These are phyloP conservation scores for Boechera retrofracta DNA, from an alignment of 345 rosid genomes.

Conservation along the genomic window DNA sequence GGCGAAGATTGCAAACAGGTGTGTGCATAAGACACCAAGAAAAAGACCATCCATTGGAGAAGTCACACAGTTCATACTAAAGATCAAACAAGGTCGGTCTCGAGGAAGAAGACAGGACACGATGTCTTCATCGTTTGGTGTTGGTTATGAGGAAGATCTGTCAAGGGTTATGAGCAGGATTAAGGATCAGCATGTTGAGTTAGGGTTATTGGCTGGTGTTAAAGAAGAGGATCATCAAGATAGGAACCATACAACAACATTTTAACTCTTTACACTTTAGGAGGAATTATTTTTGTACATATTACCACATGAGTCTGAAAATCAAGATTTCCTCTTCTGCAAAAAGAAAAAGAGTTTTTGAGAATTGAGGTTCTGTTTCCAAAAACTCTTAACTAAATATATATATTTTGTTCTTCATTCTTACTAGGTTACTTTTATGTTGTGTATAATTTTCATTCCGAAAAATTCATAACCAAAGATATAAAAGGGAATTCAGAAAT, in stretches of 20 bases:
- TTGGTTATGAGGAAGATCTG: constrained; percentile 42
- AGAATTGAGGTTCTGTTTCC: not conserved
- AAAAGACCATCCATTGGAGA: constrained; percentile 84
- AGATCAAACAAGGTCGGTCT: constrained; percentile 62
- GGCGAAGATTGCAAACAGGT: constrained; percentile 69
- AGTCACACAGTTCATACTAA: constrained; percentile 77
- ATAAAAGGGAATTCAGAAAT: not conserved
- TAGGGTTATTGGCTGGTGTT: constrained; percentile 57
- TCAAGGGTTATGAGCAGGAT: constrained; percentile 73
- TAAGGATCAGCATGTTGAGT: constrained; percentile 71
- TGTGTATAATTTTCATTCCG: not conserved
- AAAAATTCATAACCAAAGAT: not conserved
- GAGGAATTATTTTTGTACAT: constrained; percentile 29
- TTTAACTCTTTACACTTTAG: constrained; percentile 24
- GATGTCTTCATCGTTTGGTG: constrained; percentile 44
- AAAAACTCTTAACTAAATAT: constrained; percentile 1
- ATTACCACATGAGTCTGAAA: constrained; percentile 23
- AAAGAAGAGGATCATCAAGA: constrained; percentile 50
- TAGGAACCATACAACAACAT: constrained; percentile 1
- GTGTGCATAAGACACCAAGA: constrained; percentile 75
- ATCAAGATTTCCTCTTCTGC: not conserved
- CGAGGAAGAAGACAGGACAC: constrained; percentile 48
- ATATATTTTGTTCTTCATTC: constrained; percentile 2
- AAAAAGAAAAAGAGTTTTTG: constrained; percentile 9
- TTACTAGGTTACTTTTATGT: not conserved